Evolutionary conservation across 208 protist genomes (phyloP), one percentile per base, ranked within the genome.

Genomic region (Wallacemonas sp.): DNA sequence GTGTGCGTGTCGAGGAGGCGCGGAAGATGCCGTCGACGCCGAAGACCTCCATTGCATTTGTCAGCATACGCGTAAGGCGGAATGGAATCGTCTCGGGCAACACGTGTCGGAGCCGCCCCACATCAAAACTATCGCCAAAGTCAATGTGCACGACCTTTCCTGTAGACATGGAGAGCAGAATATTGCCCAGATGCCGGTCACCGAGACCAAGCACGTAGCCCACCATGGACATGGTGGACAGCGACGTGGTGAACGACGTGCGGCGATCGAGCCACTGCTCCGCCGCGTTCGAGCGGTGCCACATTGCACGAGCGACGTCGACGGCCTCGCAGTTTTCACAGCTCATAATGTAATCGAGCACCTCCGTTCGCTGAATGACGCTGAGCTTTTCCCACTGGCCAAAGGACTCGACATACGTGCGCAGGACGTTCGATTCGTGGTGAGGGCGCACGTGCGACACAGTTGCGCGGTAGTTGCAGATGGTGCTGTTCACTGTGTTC

Each of bases 111-210:
- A 98, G 72, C 71, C 99, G 98, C 2, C 98, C 98, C 0, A 99
- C 97, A 73, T 99, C 99, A 74, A 99, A 99, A 79, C 98, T 99
- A 80, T 99, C 99, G 37, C 99, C 99, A 87, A 99, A 99, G 87
- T 99, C 99, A 76, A 99, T 99, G 85, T 99, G 99, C 24, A 99
- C 84, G 68, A 99, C 91, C 67, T 99, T 98, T 41, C 99, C 99
- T 5, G 97, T 98, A 24, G 89, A 82, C 68, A 98, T 96, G 63
- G 99, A 94, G 13, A 99, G 87, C 81, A 99, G 99, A 13, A 99
- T 93, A 84, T 99, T 99, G 50, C 86, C 95, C 9, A 99, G 97
- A 73, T 99, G 99, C 6, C 99, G 89, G 79, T 99, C 99, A 36
- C 99, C 99, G 17, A 99, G 89, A 21, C 97, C 81, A 24, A 97